phyloP scores from a whole-genome alignment of 192 early-diverging fungal genomes.

The Allomyces javanicus region DNA sequence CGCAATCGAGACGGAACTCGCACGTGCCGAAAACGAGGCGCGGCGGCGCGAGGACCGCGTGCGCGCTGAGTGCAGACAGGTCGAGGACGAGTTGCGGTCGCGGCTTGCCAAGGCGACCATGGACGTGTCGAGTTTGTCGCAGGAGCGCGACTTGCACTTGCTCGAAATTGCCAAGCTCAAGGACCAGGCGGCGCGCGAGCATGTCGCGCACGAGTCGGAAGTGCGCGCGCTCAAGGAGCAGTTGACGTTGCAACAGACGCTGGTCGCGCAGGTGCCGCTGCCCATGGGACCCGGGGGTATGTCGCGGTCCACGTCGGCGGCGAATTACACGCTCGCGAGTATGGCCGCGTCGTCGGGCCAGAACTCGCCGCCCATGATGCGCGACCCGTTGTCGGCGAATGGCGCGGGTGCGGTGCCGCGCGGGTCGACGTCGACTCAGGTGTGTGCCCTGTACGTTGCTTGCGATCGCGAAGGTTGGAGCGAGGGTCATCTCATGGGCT shows the following conservation, averaged over 20 bases:
- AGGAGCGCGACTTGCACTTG: background rate
- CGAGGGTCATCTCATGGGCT: no score
- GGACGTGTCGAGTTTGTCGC: background rate
- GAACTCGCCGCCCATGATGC: background rate
- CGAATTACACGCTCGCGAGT: background rate
- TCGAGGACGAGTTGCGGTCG: background rate
- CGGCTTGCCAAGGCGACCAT: background rate
- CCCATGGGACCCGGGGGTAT: background rate
- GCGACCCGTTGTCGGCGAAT: background rate
- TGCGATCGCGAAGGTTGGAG: no score
- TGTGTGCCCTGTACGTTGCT: background rate
- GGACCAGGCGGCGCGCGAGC: background rate
- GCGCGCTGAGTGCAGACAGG: background rate
- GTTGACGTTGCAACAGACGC: background rate
- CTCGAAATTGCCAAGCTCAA: background rate
- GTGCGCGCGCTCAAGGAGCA: background rate
- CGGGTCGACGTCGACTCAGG: background rate
- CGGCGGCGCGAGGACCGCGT: background rate
- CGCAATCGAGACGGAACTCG: background rate
- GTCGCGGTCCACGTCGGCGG: background rate
- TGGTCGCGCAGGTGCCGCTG: background rate
- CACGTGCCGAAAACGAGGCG: background rate
- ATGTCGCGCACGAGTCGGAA: background rate
- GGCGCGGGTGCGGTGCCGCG: background rate
- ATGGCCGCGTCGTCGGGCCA: background rate